phyloP scores from a whole-genome alignment of 2,329 filamentous ascomycete species.

The Podosphaera aphanis region DNA sequence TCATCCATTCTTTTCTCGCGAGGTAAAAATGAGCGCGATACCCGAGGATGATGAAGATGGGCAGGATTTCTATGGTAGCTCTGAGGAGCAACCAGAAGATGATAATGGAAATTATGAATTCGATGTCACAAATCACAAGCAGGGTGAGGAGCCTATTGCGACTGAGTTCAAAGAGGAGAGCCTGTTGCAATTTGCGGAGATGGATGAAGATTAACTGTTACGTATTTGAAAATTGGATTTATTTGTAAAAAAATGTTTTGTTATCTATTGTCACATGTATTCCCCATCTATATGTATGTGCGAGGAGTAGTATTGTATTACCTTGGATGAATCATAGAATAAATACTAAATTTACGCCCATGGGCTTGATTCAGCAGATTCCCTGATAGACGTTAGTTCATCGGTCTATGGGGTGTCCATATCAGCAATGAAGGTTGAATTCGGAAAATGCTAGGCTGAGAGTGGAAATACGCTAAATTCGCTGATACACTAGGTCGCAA shows the following conservation, averaged over 20 bases:
- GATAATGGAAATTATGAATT: not conserved
- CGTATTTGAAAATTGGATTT: not conserved
- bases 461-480: too few relatives aligned
- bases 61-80: not conserved
- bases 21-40: not conserved
- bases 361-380: too few relatives aligned
- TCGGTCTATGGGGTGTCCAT: too few relatives aligned
- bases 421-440: too few relatives aligned
- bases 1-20: conserved; percentile 2
- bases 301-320: too few relatives aligned
- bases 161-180: not conserved
- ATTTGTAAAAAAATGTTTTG: not conserved
- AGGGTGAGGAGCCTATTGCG: not conserved
- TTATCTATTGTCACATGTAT: too few relatives aligned
- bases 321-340: too few relatives aligned
- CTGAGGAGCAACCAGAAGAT: not conserved
- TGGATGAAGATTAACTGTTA: not conserved
- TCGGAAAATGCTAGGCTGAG: too few relatives aligned
- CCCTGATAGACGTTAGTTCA: too few relatives aligned
- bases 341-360: too few relatives aligned
- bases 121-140: not conserved
- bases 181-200: not conserved
- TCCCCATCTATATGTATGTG: too few relatives aligned
- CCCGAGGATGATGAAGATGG: not conserved
- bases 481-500: too few relatives aligned